Conservation (phyloP, 768 basidiomycete genomes). For the Exsudoporus frostii region DNA sequence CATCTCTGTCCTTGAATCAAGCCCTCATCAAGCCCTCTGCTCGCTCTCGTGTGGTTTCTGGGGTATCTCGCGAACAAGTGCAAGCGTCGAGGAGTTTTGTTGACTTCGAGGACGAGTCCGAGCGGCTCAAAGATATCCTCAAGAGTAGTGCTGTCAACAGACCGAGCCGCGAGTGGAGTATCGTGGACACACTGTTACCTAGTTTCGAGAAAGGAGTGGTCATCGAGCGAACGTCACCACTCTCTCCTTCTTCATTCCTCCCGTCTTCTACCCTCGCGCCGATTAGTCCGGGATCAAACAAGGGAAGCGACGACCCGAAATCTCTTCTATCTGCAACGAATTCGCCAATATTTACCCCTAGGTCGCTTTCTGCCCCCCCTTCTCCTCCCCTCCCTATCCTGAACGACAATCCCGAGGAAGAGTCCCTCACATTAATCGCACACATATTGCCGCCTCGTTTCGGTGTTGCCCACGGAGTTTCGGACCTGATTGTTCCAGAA, state of each 20-base stretch:
- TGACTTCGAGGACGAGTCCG: conserved; percentile 79
- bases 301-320: conserved; percentile 33
- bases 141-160: conserved; percentile 48
- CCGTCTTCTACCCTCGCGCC: conserved; percentile 4
- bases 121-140: conserved; percentile 70
- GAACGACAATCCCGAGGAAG: conserved; percentile 17
- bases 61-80: conserved; percentile 62
- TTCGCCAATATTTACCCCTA: conserved; percentile 40
- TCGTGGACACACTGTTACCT: conserved; percentile 32
- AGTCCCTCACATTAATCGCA: conserved; percentile 20
- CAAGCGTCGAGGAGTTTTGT: conserved; percentile 79
- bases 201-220: conserved; percentile 29
- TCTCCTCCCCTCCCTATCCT: conserved; percentile 20
- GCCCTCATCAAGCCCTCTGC: conserved; percentile 52
- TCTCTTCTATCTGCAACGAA: conserved; percentile 46
- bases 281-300: conserved; percentile 16
- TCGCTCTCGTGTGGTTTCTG: conserved; percentile 67
- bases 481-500: conserved; percentile 46
- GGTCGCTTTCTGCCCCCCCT: conserved; percentile 38
- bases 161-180: conserved; percentile 22
- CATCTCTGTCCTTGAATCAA: conserved; percentile 34
- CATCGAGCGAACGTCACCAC: conserved; percentile 22
- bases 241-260: conserved; percentile 12
- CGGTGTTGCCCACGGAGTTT: conserved; percentile 39
- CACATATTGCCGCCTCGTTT: conserved; percentile 47